phyloP scores from a whole-genome alignment of 1,139 yeast species.

The Taphrina sp. region DNA sequence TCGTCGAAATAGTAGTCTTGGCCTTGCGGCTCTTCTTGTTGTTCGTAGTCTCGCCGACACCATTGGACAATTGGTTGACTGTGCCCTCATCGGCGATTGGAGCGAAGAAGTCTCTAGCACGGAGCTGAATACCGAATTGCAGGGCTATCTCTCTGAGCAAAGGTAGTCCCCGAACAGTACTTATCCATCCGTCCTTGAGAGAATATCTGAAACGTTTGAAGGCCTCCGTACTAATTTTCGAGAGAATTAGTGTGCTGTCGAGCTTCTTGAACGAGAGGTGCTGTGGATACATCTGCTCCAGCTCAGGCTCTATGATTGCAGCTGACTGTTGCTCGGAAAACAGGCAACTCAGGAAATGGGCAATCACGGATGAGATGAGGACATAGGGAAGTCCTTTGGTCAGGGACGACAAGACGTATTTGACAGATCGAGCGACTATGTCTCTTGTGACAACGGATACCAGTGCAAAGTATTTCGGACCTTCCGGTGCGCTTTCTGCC shows the following conservation, averaged over 20 bases:
- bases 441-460: conserved; percentile 60
- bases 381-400: conserved; percentile 54
- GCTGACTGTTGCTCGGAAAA: conserved; percentile 56
- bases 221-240: conserved; percentile 55
- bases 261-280: conserved; percentile 49
- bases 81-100: conserved; percentile 3
- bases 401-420: conserved; percentile 64
- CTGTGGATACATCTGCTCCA: conserved; percentile 37
- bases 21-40: conserved; percentile 47
- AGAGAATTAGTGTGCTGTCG: conserved; percentile 51
- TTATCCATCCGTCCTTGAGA: conserved; percentile 54
- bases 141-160: conserved; percentile 70
- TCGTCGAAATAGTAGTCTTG: conserved; percentile 45
- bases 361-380: conserved; percentile 58
- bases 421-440: conserved; percentile 73
- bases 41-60: conserved; percentile 42
- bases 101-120: conserved; percentile 54
- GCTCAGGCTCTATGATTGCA: conserved; percentile 48
- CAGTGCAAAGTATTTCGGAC: conserved; percentile 40
- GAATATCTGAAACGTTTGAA: conserved; percentile 55
- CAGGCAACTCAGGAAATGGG: conserved; percentile 72
- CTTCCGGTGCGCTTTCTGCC: conserved; percentile 46
- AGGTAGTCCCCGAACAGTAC: conserved; percentile 48
- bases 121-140: conserved; percentile 87
- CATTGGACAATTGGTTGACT: conserved; percentile 44